A percentile compares a stretch with the other conserved stretches of the same genome.
These are phyloP conservation scores for Diaporthe sp. DNA, from an alignment of 2,329 filamentous ascomycete genomes.

Conservation along the genomic window DNA sequence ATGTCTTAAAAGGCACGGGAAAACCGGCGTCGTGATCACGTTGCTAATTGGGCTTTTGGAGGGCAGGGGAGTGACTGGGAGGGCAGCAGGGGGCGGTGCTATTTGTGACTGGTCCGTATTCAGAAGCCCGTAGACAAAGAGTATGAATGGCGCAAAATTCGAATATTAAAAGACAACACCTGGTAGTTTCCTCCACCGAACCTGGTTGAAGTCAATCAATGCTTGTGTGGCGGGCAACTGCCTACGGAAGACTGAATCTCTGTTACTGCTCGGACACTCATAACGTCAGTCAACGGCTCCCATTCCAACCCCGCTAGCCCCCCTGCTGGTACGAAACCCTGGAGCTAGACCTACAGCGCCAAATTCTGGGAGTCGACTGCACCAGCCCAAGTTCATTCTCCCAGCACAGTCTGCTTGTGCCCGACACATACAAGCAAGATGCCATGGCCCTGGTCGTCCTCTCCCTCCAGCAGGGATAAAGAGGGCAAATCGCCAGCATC, in stretches of 20 bases:
- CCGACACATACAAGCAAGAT: slow-evolving; percentile 32
- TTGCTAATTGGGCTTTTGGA: not conserved
- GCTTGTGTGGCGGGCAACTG: not conserved
- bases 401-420: no score
- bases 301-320: not conserved
- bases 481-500: slow-evolving; percentile 10
- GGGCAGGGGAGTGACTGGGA: not conserved
- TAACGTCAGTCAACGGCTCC: not conserved
- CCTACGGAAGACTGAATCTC: not conserved
- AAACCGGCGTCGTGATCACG: not conserved
- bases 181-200: not conserved
- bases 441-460: slow-evolving; percentile 42
- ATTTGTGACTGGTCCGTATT: not conserved
- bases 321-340: not conserved
- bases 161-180: not conserved
- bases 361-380: not conserved
- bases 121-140: slow-evolving; percentile 9
- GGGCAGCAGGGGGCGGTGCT: not conserved
- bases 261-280: not conserved
- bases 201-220: not conserved
- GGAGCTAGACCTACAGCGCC: not conserved
- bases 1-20: not conserved
- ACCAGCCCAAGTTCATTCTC: not conserved
- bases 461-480: slow-evolving; percentile 15
- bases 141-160: not conserved